These are phyloP conservation scores for Rhizopogon sp. DNA, from an alignment of 768 basidiomycete species.

Conservation along the genomic window DNA sequence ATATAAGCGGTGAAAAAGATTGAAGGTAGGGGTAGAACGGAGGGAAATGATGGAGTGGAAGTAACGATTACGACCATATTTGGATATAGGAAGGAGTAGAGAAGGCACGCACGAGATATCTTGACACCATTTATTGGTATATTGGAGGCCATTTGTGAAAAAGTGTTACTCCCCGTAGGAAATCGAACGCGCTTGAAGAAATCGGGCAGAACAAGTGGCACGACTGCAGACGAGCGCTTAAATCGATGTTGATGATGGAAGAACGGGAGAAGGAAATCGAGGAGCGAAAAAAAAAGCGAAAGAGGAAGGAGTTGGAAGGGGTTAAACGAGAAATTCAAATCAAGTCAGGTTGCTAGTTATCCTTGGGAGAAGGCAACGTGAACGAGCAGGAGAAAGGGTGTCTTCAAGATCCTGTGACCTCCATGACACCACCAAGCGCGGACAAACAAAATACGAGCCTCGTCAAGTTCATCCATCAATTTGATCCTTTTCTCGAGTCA, in stretches of 20 bases:
- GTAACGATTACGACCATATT: conserved; percentile 19
- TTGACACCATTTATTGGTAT: conserved; percentile 86
- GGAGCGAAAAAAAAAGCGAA: background rate
- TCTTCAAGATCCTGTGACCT: conserved; percentile 27
- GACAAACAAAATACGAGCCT: conserved; percentile 28
- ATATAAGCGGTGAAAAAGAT: conserved; percentile 16
- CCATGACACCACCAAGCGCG: conserved; percentile 15
- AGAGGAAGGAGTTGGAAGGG: background rate
- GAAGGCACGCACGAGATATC: conserved; percentile 65
- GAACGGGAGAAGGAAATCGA: conserved; percentile 2
- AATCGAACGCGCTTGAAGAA: conserved; percentile 3
- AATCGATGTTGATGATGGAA: conserved; percentile 1
- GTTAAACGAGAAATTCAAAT: conserved; percentile 8
- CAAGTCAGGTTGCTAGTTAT: background rate
- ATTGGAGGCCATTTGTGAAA: conserved; percentile 58
- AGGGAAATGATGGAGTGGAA: conserved; percentile 17
- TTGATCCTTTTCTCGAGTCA: background rate
- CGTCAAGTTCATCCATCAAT: background rate
- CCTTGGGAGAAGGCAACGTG: conserved; percentile 9
- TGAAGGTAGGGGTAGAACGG: conserved; percentile 34
- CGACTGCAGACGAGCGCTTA: conserved; percentile 12
- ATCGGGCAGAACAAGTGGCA: conserved; percentile 5
- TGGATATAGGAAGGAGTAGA: conserved; percentile 17
- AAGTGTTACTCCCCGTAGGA: background rate
- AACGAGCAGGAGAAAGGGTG: conserved; percentile 21